Conservation (phyloP, 2,329 filamentous ascomycete species). For the Ophiostoma populinum region DNA sequence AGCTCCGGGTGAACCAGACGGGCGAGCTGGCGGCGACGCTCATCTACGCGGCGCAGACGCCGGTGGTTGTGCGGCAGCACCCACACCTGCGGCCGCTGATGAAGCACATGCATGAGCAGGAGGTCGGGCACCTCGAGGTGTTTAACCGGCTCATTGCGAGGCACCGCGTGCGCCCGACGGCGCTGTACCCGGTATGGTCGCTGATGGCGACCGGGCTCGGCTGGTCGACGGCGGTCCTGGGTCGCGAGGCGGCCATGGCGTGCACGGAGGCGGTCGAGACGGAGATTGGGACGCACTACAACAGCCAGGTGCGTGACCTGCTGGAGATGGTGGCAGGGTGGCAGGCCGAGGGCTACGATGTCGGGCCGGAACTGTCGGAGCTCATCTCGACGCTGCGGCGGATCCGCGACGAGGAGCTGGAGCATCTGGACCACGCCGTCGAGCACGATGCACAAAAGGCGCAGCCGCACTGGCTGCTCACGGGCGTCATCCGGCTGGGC, state of each 20-base stretch:
- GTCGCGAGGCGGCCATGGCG: slow-evolving; percentile 90
- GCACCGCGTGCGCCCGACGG: slow-evolving; percentile 82
- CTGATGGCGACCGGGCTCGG: slow-evolving; percentile 64
- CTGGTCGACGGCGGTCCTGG: slow-evolving; percentile 78
- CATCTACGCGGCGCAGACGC: slow-evolving; percentile 82
- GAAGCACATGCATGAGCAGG: slow-evolving; percentile 97
- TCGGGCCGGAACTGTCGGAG: slow-evolving; percentile 59
- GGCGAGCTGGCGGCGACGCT: slow-evolving; percentile 92
- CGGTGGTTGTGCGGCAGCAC: slow-evolving; percentile 59
- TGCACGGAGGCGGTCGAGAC: slow-evolving; percentile 98
- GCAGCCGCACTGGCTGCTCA: slow-evolving; percentile 75
- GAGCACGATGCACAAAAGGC: slow-evolving; percentile 86
- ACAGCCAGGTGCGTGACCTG: slow-evolving; percentile 69
- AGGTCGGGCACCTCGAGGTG: slow-evolving; percentile 67
- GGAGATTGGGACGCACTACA: slow-evolving; percentile 93
- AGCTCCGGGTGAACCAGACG: slow-evolving; percentile 91
- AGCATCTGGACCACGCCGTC: slow-evolving; percentile 90
- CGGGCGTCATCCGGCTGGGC: slow-evolving; percentile 72
- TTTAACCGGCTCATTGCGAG: slow-evolving; percentile 73
- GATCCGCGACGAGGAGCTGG: slow-evolving; percentile 89
- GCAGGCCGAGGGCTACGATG: slow-evolving; percentile 59
- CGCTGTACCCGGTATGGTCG: slow-evolving; percentile 82
- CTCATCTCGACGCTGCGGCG: slow-evolving; percentile 58
- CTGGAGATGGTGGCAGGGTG: slow-evolving; percentile 66
- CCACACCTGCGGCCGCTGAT: slow-evolving; percentile 81